Percentiles rank a stretch among this genome's conserved stretches.
These are phyloP conservation scores for Pycnococcus provasolii DNA, from an alignment of 139 green algal species.

Conservation along the genomic window DNA sequence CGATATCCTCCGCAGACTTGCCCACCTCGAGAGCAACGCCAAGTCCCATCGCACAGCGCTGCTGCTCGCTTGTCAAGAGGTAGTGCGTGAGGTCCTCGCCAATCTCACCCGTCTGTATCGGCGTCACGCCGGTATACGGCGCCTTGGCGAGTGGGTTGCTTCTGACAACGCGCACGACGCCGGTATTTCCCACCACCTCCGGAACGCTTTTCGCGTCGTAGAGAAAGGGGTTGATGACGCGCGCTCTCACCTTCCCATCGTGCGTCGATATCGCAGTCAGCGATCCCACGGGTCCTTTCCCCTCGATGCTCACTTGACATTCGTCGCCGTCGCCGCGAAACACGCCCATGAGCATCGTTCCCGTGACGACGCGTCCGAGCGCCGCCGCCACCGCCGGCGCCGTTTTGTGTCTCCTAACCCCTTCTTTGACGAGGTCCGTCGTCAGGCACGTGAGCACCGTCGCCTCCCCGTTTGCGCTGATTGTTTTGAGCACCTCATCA, in stretches of 20 bases:
- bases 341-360: slow-evolving; percentile 61
- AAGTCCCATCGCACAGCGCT: slow-evolving; percentile 55
- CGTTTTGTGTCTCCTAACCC: slow-evolving; percentile 46
- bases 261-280: slow-evolving; percentile 40
- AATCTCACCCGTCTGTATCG: slow-evolving; percentile 44
- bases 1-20: not conserved
- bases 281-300: slow-evolving; percentile 54
- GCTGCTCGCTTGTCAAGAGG: slow-evolving; percentile 58
- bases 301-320: slow-evolving; percentile 70
- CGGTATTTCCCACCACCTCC: not conserved
- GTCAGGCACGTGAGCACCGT: slow-evolving; percentile 2
- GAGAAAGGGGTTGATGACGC: too few relatives aligned
- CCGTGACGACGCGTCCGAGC: slow-evolving; percentile 65
- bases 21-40: slow-evolving; percentile 56
- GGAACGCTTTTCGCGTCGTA: too few relatives aligned
- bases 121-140: slow-evolving; percentile 23
- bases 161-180: not conserved
- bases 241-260: too few relatives aligned
- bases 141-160: not conserved
- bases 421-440: slow-evolving; percentile 67
- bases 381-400: slow-evolving; percentile 73
- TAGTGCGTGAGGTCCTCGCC: slow-evolving; percentile 83
- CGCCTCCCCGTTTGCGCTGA: slow-evolving; percentile 12
- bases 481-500: not conserved
- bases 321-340: slow-evolving; percentile 58